Conservation (phyloP, 2,329 filamentous ascomycete genomes). For the Ophiostoma pallidulum region DNA sequence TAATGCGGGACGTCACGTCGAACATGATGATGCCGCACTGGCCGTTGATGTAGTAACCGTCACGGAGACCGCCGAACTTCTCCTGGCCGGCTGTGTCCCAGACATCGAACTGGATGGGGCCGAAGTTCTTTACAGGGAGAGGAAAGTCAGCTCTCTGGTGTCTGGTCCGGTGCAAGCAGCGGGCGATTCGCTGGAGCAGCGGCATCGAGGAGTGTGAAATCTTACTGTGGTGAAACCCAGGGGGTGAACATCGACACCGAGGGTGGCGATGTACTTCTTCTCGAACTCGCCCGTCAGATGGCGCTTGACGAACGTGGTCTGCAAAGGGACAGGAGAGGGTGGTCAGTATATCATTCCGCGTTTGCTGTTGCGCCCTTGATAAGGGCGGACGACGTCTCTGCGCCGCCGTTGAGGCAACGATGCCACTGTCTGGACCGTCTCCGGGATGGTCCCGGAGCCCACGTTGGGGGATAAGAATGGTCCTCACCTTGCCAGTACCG, state of each 20-base stretch:
- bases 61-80: conserved; percentile 98
- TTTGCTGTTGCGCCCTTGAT: background rate
- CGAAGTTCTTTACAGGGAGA: conserved; percentile 68
- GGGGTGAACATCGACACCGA: conserved; percentile 98
- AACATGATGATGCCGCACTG: conserved; percentile 99
- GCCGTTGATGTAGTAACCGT: conserved; percentile 99
- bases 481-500: conserved; percentile 94
- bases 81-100: conserved; percentile 99
- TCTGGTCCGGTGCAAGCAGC: background rate
- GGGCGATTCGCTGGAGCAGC: no score
- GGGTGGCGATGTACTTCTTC: conserved; percentile 99
- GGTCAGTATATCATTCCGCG: conserved; percentile 3
- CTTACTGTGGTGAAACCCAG: conserved; percentile 95
- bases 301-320: conserved; percentile 99
- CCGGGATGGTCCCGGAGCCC: background rate
- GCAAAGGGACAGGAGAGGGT: conserved; percentile 13
- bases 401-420: no score
- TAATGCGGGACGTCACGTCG: conserved; percentile 97
- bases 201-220: no score
- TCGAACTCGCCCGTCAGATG: conserved; percentile 99
- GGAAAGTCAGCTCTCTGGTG: conserved; percentile 20
- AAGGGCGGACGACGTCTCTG: no score
- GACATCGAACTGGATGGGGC: conserved; percentile 95
- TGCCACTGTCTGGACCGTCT: background rate
- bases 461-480: background rate